Percentiles rank a stretch among this genome's conserved stretches.
These are phyloP conservation scores for Juncus effusus DNA, from an alignment of 176 grass and related monocot genomes.

Conservation along the genomic window DNA sequence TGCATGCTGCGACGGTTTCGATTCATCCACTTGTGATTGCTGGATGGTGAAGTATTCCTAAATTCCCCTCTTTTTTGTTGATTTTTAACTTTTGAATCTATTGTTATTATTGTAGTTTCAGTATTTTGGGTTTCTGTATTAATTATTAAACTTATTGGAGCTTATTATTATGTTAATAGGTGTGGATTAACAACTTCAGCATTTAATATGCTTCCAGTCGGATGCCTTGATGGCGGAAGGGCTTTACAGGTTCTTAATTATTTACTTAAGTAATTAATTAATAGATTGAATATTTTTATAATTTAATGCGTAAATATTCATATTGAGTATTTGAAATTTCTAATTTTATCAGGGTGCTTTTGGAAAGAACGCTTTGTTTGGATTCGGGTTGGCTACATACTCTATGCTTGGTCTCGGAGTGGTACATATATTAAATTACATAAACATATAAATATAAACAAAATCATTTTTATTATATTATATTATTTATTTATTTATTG, in stretches of 20 bases:
- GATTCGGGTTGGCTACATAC: slow-evolving; percentile 93
- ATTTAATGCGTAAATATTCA: neutral
- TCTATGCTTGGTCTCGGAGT: slow-evolving; percentile 88
- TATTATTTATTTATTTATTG: neutral
- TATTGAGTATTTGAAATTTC: slow-evolving; percentile 12
- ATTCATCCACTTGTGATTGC: slow-evolving; percentile 98
- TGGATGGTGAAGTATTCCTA: slow-evolving; percentile 67
- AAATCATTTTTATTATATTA: slow-evolving; percentile 2
- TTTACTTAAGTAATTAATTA: neutral
- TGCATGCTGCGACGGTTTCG: slow-evolving; percentile 87
- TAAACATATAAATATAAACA: too few relatives aligned
- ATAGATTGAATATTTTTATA: slow-evolving; percentile 2
- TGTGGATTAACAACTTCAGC: slow-evolving; percentile 95
- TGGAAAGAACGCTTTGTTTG: slow-evolving; percentile 66
- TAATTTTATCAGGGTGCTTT: slow-evolving; percentile 72
- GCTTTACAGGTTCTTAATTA: slow-evolving; percentile 66
- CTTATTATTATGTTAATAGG: slow-evolving; percentile 34
- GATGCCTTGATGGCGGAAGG: slow-evolving; percentile 96
- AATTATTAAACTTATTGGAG: neutral
- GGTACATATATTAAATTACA: slow-evolving; percentile 36
- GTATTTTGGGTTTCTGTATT: neutral
- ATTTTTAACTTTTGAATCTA: slow-evolving; percentile 24
- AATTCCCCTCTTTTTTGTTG: slow-evolving; percentile 10
- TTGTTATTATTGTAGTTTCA: slow-evolving; percentile 19
- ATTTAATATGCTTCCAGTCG: slow-evolving; percentile 98